A percentile compares a stretch with the other conserved stretches of the same genome.
Conservation (phyloP, 2,329 filamentous ascomycete species). For the Ceratocystis cubensis region DNA sequence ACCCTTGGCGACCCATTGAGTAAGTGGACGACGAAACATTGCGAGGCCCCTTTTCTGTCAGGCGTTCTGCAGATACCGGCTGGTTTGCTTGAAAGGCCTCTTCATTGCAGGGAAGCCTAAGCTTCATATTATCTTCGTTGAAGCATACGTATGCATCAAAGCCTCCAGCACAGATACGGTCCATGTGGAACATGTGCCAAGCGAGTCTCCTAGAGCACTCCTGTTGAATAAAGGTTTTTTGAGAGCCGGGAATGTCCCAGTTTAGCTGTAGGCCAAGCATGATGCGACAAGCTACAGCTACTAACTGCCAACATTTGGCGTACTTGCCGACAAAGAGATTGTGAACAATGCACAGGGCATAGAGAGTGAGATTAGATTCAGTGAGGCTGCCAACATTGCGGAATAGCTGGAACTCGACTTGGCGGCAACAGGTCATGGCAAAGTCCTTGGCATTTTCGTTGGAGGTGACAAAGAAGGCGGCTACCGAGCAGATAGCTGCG, state of each 20-base stretch:
- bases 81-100: slow-evolving; percentile 28
- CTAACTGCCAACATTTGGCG: slow-evolving; percentile 32
- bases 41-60: slow-evolving; percentile 23
- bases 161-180: slow-evolving; percentile 31
- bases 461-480: slow-evolving; percentile 30
- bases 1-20: slow-evolving; percentile 28
- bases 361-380: slow-evolving; percentile 28
- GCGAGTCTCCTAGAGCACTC: slow-evolving; percentile 30
- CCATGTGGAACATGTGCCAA: slow-evolving; percentile 32
- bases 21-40: slow-evolving; percentile 18
- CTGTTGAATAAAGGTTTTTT: slow-evolving; percentile 28
- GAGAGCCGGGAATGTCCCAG: slow-evolving; percentile 28
- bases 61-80: slow-evolving; percentile 27
- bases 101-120: slow-evolving; percentile 30
- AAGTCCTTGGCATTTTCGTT: slow-evolving; percentile 29
- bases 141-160: slow-evolving; percentile 33
- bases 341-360: slow-evolving; percentile 29
- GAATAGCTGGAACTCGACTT: slow-evolving; percentile 32
- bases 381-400: slow-evolving; percentile 31
- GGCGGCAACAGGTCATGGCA: slow-evolving; percentile 30
- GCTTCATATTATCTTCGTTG: slow-evolving; percentile 30
- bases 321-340: slow-evolving; percentile 30
- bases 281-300: slow-evolving; percentile 29
- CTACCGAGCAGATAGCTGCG: slow-evolving; percentile 31
- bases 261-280: slow-evolving; percentile 32